Evolutionary conservation across 345 rosid species (phyloP), one percentile per base, ranked within the genome.

Genomic region (Gossypium longicalyx): DNA sequence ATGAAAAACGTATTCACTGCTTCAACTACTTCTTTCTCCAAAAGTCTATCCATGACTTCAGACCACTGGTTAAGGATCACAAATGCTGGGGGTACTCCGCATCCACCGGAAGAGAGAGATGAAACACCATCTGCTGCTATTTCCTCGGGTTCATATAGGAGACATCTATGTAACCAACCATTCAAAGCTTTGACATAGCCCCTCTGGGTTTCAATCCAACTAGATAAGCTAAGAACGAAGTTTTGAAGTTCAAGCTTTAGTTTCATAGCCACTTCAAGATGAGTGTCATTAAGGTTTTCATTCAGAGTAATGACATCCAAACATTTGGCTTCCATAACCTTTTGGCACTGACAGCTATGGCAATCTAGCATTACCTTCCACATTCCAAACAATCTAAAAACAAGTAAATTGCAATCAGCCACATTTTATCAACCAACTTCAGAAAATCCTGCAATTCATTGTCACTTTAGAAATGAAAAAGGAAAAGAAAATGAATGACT

Each of bases 361-460:
- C 89, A 87, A 73, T 89, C 93, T 77, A 73, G 56, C 97, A 92
- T 90, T 22, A 77, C 76, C 74, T 76, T 84, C 94, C 94, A 90
- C 97, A 90, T 92, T 66, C 54, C 79, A 54, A 83, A 79, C 23
- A 82, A 76, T 87, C 96, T 90, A 64, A 22, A 22, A 29, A 53
- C 53, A 70, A 52, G 23, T 11, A 56, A 54, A 27, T 44, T 53
- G 60, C 38, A 47, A 47, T 61, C 58, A 49, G 38, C n/a, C 23
- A 67, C n/a, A 61, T 25, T 38, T 4, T 13, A 12, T 25, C 64
- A 23, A 25, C 49, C 47, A 64, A 64, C 25, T 64, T n/a, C 15
- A 64, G 44, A 58, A 67, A 59, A 53, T n/a, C 45, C 34, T 43
- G 43, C 66, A 52, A 16, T 58, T 22, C 16, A 34, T 11, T 52